Base-by-base conservation (phyloP, 2,329 filamentous ascomycete species). In the Hymenoscyphus salicellus region DNA sequence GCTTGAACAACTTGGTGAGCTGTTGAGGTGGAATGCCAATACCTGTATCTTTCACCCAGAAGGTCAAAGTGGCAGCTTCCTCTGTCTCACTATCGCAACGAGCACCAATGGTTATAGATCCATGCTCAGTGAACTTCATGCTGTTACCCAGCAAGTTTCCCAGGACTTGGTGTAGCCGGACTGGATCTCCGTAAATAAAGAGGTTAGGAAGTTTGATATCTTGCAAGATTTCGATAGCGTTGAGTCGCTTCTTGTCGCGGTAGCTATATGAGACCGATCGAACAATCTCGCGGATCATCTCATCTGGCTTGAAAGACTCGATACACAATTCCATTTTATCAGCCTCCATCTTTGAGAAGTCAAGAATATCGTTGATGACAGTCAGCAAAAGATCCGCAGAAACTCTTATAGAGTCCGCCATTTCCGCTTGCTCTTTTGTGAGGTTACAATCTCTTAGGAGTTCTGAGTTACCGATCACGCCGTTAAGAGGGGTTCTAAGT, bases 321-420 rank as follows among this genome's bases (percentile, higher is more conserved):
- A 88, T 83, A 74, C 91, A 91, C 1, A 93, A 84, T 75, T 95
- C 92, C 80, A 96, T 88, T 75, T 92, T 89, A 71, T 93, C 91
- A 2, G 90, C 92, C 75, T 96, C 92, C 80, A 95, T 92, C 77
- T 96, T 96, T 32, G 93, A 97, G 75, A 97, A 96, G 77, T 98
- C 94, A 4, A 97, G 82, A 61, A 97, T 97, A 74, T 98, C 94
- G 74, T 97, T 97, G 79, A 97, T 97, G 58, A 97, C 92, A 0
- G 93, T 95, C 30, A 97, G 81, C 16, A 97, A 79, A 17, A 95
- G 87, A 74, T 97, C 93, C 0, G 92, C 92, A 58, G 91, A 96
- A 36, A 93, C 84, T 59, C 92, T 87, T 62, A 96, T 95, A 17
- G 92, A 94, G 73, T 96, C 92, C 3, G 91, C 90, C 82, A 93